Conservation (phyloP, 441 rosid species). For the Pelargonium fulgidum region DNA sequence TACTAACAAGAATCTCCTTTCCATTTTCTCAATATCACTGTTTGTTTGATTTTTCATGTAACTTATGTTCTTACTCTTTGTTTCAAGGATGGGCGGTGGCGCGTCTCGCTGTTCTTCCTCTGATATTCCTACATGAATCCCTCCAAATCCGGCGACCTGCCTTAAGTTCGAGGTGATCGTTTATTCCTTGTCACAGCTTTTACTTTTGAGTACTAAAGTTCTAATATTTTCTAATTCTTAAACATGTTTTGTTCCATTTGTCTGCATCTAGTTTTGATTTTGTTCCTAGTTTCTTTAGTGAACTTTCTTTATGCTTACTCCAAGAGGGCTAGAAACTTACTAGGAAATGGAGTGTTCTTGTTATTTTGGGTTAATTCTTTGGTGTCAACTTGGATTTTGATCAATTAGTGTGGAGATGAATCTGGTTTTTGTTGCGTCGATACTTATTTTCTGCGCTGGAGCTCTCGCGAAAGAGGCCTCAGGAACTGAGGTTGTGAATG, state of each 20-base stretch:
- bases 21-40: conserved; percentile 7
- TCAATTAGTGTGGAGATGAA: conserved; percentile 37
- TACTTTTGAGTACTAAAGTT: conserved; percentile 9
- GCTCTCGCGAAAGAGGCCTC: conserved; percentile 35
- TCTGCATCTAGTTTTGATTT: conserved; percentile 3
- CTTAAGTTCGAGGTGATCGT: conserved; percentile 28
- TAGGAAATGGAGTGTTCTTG: conserved; percentile 17
- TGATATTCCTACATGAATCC: conserved; percentile 16
- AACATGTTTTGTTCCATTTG: conserved; percentile 9
- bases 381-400: conserved; percentile 9
- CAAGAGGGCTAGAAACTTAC: neutral
- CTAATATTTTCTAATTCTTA: neutral
- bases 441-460: conserved; percentile 31
- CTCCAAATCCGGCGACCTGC: conserved; percentile 10
- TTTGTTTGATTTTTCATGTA: conserved; percentile 8
- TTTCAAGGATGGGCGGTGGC: conserved; percentile 21
- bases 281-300: conserved; percentile 8
- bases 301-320: conserved; percentile 1
- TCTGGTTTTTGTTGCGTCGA: conserved; percentile 36
- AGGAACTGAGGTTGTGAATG: conserved; percentile 51
- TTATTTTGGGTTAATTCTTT: neutral
- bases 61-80: conserved; percentile 16
- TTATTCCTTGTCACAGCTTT: conserved; percentile 22
- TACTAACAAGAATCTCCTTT: neutral
- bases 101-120: conserved; percentile 21